Evolutionary conservation across 2,329 filamentous ascomycete species (phyloP).

Genomic region (Colletotrichum truncatum): DNA sequence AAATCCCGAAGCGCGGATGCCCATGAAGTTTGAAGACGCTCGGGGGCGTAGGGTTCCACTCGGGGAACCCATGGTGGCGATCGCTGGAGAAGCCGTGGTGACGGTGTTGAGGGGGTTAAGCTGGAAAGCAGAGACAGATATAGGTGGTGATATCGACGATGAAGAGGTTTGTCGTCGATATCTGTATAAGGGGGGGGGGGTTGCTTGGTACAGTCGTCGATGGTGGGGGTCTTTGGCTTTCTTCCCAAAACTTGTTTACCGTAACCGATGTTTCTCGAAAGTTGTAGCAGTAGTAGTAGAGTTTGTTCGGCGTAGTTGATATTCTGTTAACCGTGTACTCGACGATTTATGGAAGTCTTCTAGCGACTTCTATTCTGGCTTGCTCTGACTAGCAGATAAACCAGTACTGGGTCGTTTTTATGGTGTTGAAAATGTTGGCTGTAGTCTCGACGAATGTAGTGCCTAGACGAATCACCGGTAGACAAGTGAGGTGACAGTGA

Average conservation of each 20-base stretch:
- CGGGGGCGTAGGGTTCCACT: conserved; percentile 27
- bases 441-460: not conserved
- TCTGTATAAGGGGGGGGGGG: not conserved
- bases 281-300: not conserved
- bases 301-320: not conserved
- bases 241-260: not conserved
- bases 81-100: conserved; percentile 29
- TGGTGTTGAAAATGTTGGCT: conserved; percentile 1
- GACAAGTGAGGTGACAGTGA: not conserved
- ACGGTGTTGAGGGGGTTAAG: conserved; percentile 3
- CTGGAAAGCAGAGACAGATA: not conserved
- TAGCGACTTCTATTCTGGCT: not conserved
- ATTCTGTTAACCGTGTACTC: not conserved
- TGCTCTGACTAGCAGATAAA: conserved; percentile 3
- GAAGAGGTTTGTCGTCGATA: conserved; percentile 1
- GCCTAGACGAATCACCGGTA: not conserved
- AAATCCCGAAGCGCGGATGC: conserved; percentile 19
- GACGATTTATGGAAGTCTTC: conserved; percentile 7
- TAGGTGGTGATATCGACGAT: not conserved
- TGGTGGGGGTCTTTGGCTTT: not conserved
- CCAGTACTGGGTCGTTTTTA: not conserved
- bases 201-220: no score
- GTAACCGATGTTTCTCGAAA: no score
- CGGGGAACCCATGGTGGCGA: conserved; percentile 29
- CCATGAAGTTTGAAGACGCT: conserved; percentile 29